phyloP scores from a whole-genome alignment of 2,329 filamentous ascomycete genomes.

The Hymenotorrendiella dingleyae region DNA sequence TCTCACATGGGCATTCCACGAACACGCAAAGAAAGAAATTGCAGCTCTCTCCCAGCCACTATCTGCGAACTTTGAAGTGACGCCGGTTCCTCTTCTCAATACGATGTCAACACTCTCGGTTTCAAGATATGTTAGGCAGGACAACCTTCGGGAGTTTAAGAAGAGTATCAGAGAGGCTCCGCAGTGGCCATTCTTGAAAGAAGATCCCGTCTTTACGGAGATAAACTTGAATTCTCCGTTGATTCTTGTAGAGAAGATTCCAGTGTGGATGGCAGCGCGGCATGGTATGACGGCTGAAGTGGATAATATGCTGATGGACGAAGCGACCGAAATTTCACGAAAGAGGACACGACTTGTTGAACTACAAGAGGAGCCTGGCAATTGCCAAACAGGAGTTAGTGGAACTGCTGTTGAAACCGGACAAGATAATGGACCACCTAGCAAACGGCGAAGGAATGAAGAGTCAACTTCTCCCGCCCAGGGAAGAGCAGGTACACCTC shows the following conservation, averaged over 20 bases:
- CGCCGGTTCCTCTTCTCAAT: conserved; percentile 40
- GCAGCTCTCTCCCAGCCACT: conserved; percentile 44
- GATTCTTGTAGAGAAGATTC: conserved; percentile 24
- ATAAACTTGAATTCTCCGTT: conserved; percentile 13
- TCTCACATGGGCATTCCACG: conserved; percentile 35
- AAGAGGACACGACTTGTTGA: conserved; percentile 23
- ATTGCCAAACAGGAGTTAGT: conserved; percentile 16
- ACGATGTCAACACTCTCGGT: conserved; percentile 39
- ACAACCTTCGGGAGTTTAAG: conserved; percentile 39
- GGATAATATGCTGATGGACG: conserved; percentile 2
- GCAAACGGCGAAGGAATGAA: conserved; percentile 24
- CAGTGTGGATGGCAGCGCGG: conserved; percentile 20
- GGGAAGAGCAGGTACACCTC: conserved; percentile 4
- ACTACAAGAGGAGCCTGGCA: conserved; percentile 5
- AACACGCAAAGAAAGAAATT: conserved; percentile 33
- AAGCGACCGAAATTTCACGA: conserved; percentile 6
- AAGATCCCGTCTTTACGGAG: conserved; percentile 40
- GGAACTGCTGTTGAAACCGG: conserved; percentile 6
- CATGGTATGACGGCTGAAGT: conserved; percentile 8
- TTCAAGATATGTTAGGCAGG: conserved; percentile 39
- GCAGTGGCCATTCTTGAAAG: conserved; percentile 36
- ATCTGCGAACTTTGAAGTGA: conserved; percentile 37
- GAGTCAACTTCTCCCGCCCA: not conserved
- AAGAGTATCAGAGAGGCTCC: conserved; percentile 36
- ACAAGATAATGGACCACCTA: conserved; percentile 10